phyloP scores from a whole-genome alignment of 352 stramenopile species.

The Thalassiosira hispida region DNA sequence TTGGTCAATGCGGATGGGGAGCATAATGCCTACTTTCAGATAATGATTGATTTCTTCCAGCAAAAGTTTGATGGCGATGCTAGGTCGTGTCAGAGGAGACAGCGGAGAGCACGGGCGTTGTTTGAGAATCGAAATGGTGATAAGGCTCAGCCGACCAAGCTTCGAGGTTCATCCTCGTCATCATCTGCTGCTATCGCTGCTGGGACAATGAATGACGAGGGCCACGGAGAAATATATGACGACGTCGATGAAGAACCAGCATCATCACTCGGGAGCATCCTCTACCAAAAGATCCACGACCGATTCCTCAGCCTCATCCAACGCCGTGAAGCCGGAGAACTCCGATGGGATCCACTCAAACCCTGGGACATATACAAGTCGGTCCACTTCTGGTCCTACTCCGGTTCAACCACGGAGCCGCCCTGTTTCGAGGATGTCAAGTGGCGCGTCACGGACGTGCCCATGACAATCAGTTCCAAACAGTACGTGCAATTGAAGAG shows the following conservation, averaged over 20 bases:
- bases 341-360: conserved; percentile 27
- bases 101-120: conserved; percentile 23
- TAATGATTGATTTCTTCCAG: no score
- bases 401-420: conserved; percentile 37
- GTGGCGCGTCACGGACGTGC: conserved; percentile 46
- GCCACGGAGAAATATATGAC: not conserved
- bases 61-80: conserved; percentile 45
- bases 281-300: conserved; percentile 21
- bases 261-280: not conserved
- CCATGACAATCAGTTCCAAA: conserved; percentile 33
- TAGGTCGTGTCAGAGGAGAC: conserved; percentile 21
- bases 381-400: conserved; percentile 46
- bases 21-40: conserved; percentile 46
- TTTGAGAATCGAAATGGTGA: conserved; percentile 16
- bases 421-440: conserved; percentile 49
- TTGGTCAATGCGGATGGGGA: conserved; percentile 40
- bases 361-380: conserved; percentile 10
- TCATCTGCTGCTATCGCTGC: no score
- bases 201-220: no score
- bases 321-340: not conserved
- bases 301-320: conserved; percentile 27
- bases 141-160: conserved; percentile 7
- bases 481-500: conserved; percentile 48
- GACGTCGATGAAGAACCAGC: not conserved
- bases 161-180: conserved; percentile 11